Conservation (phyloP, 495 filamentous ascomycete species). For the Penicillium waksmanii region DNA sequence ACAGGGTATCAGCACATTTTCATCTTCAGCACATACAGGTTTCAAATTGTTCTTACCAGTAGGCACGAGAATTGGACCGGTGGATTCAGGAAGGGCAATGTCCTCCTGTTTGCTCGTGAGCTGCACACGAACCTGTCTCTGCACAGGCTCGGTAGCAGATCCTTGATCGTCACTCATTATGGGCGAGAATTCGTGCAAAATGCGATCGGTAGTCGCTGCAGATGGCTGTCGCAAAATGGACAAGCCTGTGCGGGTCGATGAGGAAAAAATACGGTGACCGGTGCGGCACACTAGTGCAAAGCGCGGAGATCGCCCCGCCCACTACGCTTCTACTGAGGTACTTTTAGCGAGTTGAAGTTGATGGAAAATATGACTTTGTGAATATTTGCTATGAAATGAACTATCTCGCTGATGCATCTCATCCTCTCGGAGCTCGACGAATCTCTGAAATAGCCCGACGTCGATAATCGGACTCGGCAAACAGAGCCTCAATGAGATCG, state of each 20-base stretch:
- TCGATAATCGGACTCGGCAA: conserved; percentile 83
- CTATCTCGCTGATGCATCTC: not conserved
- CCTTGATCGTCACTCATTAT: conserved; percentile 39
- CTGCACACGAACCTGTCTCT: conserved; percentile 63
- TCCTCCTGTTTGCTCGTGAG: conserved; percentile 61
- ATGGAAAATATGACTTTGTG: not conserved
- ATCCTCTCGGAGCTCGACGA: conserved; percentile 41
- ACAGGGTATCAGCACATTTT: not conserved
- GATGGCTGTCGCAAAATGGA: conserved; percentile 36
- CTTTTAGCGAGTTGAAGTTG: not conserved
- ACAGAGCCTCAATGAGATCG: conserved; percentile 84
- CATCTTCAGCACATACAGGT: not conserved
- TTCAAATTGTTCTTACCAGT: conserved; percentile 53
- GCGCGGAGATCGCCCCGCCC: conserved; percentile 40
- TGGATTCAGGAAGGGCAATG: conserved; percentile 62
- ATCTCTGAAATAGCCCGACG: conserved; percentile 81
- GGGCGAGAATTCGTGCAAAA: conserved; percentile 17
- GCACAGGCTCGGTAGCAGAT: conserved; percentile 34
- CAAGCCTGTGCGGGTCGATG: conserved; percentile 31
- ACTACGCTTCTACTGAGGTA: conserved; percentile 18
- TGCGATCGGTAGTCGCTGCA: conserved; percentile 22
- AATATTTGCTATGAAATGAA: conserved; percentile 4
- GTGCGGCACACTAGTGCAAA: conserved; percentile 50
- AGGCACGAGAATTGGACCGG: conserved; percentile 65
- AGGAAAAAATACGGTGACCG: conserved; percentile 53